Evolutionary conservation across 2,329 filamentous ascomycete genomes (phyloP), one percentile per base, ranked within the genome.

Genomic region (Claviceps monticola): DNA sequence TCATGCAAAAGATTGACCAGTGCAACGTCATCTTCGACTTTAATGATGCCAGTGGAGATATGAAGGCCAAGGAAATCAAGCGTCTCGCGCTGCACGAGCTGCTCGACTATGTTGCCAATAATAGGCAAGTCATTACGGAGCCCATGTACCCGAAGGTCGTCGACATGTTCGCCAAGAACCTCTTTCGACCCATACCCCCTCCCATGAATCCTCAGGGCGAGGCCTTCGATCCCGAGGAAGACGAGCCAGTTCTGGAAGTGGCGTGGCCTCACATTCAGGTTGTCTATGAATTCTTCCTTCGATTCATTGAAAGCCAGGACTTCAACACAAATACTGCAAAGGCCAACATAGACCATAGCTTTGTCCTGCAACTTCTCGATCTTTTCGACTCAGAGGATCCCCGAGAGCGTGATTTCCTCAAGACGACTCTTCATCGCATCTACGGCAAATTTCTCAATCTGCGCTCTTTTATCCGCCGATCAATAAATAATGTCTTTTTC

Each of bases 11-110:
- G 76, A 93, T 98, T 60, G 93, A 97, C 63, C 93, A 98, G 68
- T 98, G 93, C 75, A 98, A 98, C 66, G 94, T 98, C 73, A 98
- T 98, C 62, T 98, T 98, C 66, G 93, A 98, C 72, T 98, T 98
- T 73, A 98, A 97, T 66, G 93, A 98, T 69, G 88, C 91, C 48
- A 95, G 88, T 58, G 90, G 85, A 59, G 93, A 98, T 66, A 97
- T 98, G 90, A 98, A 98, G 70, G 95, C 91, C 47, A 98, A 98
- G 74, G 93, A 98, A 71, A 97, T 98, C 76, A 98, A 98, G 75
- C 82, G 93, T 63, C 74, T 98, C 59, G 93, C 93, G 43, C 77
- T 98, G 45, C 93, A 98, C 66, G 93, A 98, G 68, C 76, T 98
- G 56, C 79, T 98, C 57, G 93, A 98, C 68, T 98, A 98, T 65